Percentiles rank a stretch among this genome's conserved stretches.
phyloP scores from a whole-genome alignment of 805 yeast genomes.

The Brettanomyces naardenensis region DNA sequence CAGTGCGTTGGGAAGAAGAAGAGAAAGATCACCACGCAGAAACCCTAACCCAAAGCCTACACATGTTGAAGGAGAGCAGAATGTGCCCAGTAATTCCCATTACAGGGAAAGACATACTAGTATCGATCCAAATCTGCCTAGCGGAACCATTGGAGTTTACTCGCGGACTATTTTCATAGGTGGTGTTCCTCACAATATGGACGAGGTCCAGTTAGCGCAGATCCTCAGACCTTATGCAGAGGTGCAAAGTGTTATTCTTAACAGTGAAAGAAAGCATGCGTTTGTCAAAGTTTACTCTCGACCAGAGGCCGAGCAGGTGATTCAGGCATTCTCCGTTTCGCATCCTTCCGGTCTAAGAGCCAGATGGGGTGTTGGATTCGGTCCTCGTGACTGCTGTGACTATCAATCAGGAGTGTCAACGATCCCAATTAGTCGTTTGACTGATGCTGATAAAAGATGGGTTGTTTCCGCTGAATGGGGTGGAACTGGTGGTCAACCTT shows the following conservation, averaged over 20 bases:
- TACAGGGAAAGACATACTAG: slow-evolving; percentile 69
- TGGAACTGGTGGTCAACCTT: slow-evolving; percentile 85
- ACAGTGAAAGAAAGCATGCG: slow-evolving; percentile 88
- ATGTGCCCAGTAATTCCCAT: slow-evolving; percentile 65
- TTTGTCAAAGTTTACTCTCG: slow-evolving; percentile 92
- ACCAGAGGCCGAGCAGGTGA: slow-evolving; percentile 80
- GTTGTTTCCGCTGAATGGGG: slow-evolving; percentile 90
- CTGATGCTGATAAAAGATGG: slow-evolving; percentile 94
- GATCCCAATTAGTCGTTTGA: slow-evolving; percentile 78
- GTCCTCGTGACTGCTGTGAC: slow-evolving; percentile 97
- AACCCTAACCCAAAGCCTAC: slow-evolving; percentile 21
- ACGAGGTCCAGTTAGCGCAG: slow-evolving; percentile 60
- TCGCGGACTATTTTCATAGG: slow-evolving; percentile 92
- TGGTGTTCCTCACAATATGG: slow-evolving; percentile 82
- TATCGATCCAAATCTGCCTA: slow-evolving; percentile 63
- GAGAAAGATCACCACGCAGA: slow-evolving; percentile 46
- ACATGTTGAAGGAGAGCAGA: slow-evolving; percentile 48
- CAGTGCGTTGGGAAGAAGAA: slow-evolving; percentile 7
- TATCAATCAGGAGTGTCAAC: slow-evolving; percentile 85
- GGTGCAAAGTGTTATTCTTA: slow-evolving; percentile 84
- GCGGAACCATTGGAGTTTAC: slow-evolving; percentile 71
- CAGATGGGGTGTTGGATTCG: slow-evolving; percentile 98
- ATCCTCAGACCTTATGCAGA: slow-evolving; percentile 80
- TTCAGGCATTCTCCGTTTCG: slow-evolving; percentile 55
- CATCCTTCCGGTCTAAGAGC: slow-evolving; percentile 69